A percentile compares a stretch with the other conserved stretches of the same genome.
Evolutionary conservation across 139 green algal genomes (phyloP).

Genomic region (Pleodorina starrii): DNA sequence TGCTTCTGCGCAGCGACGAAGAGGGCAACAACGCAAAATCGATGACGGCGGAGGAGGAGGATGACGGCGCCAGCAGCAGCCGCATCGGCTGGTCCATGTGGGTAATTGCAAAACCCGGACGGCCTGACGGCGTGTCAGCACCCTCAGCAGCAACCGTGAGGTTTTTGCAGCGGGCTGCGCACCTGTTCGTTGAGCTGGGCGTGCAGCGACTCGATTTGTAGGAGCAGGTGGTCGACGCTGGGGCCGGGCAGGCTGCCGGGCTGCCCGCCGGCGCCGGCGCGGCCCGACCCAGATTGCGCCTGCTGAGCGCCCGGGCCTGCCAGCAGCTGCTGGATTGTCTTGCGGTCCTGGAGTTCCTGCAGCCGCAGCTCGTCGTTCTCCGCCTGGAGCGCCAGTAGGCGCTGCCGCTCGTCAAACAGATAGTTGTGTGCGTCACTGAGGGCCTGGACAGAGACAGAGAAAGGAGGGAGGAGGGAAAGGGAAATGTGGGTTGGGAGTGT

Average conservation of each 20-base stretch:
- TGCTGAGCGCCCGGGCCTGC: no score
- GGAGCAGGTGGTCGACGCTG: constrained; percentile 75
- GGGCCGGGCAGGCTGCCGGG: not conserved
- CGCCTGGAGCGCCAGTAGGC: constrained; percentile 83
- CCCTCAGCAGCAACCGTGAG: no score
- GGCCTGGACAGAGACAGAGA: constrained; percentile 66
- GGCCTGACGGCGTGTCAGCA: no score
- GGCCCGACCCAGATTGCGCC: no score
- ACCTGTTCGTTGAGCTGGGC: constrained; percentile 89
- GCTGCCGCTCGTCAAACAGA: constrained; percentile 90
- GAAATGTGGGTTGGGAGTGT: not conserved
- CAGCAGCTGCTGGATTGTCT: constrained; percentile 87
- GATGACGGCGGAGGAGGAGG: no score
- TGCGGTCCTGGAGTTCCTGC: constrained; percentile 78
- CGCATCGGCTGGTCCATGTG: no score
- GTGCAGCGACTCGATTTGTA: constrained; percentile 87
- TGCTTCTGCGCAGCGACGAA: constrained; percentile 70
- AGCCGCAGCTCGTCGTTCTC: constrained; percentile 89
- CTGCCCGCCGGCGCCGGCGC: not conserved
- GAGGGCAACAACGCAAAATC: no score
- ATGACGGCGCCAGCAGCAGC: no score
- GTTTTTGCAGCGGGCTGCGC: no score
- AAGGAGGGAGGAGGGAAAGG: not conserved
- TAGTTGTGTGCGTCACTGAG: constrained; percentile 87
- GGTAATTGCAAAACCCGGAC: no score